phyloP scores from a whole-genome alignment of 495 filamentous ascomycete genomes.

The Penicillium canariense region DNA sequence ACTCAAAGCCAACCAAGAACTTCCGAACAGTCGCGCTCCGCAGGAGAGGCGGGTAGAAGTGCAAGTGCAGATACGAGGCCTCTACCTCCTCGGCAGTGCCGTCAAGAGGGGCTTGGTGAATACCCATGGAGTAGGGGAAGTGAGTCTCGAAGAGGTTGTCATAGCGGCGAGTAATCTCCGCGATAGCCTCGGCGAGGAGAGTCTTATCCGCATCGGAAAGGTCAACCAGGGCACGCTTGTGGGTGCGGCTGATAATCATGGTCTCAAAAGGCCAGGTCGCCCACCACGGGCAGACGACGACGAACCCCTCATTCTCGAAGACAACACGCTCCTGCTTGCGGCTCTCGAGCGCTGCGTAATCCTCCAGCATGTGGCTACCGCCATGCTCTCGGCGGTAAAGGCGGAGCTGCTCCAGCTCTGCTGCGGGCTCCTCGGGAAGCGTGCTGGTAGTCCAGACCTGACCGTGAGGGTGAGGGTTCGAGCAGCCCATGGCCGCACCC shows the following conservation, averaged over 20 bases:
- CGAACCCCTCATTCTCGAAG: slow-evolving; percentile 76
- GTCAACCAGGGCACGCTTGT: slow-evolving; percentile 80
- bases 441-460: slow-evolving; percentile 93
- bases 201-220: slow-evolving; percentile 63
- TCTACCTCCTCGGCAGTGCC: slow-evolving; percentile 83
- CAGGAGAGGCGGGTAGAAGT: slow-evolving; percentile 93
- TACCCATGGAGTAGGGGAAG: slow-evolving; percentile 91
- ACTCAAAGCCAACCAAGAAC: slow-evolving; percentile 84
- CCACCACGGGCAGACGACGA: slow-evolving; percentile 95
- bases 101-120: slow-evolving; percentile 91
- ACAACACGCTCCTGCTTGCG: slow-evolving; percentile 82
- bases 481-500: slow-evolving; percentile 96
- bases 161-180: slow-evolving; percentile 84
- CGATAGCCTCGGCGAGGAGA: slow-evolving; percentile 76
- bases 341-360: slow-evolving; percentile 82
- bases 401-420: slow-evolving; percentile 72
- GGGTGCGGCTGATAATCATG: slow-evolving; percentile 79
- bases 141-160: slow-evolving; percentile 97
- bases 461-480: slow-evolving; percentile 96
- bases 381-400: slow-evolving; percentile 71
- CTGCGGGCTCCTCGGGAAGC: slow-evolving; percentile 80
- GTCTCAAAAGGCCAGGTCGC: slow-evolving; percentile 96
- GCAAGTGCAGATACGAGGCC: slow-evolving; percentile 86
- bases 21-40: slow-evolving; percentile 92
- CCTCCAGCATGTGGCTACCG: slow-evolving; percentile 71